Percentiles rank a stretch among this genome's conserved stretches.
phyloP scores from a whole-genome alignment of 2,329 filamentous ascomycete species.

The Bertia moriformis region DNA sequence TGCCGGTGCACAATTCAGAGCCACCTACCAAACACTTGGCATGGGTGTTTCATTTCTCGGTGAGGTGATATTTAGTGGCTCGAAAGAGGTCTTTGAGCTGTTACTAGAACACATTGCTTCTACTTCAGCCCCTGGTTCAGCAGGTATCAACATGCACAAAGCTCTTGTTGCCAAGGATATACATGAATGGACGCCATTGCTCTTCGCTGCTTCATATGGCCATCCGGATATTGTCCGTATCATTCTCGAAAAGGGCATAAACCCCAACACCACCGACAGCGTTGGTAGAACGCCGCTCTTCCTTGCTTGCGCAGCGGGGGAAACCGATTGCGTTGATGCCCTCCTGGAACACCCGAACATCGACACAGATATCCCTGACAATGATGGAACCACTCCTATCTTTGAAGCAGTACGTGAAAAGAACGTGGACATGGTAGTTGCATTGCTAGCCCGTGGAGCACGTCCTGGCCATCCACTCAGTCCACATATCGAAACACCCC shows the following conservation, averaged over 20 bases:
- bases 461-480: too few relatives aligned
- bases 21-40: too few relatives aligned
- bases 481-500: not conserved
- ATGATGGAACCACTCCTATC: too few relatives aligned
- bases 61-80: not conserved
- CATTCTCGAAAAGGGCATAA: not conserved
- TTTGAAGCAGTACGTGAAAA: not conserved
- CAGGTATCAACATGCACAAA: too few relatives aligned
- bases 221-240: not conserved
- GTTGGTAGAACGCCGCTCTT: not conserved
- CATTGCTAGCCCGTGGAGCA: not conserved
- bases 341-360: not conserved
- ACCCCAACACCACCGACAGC: not conserved
- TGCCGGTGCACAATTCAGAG: too few relatives aligned
- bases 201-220: not conserved
- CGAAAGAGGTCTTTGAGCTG: not conserved
- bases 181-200: not conserved
- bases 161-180: not conserved
- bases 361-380: too few relatives aligned
- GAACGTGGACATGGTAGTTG: not conserved
- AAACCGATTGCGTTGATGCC: too few relatives aligned
- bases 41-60: not conserved
- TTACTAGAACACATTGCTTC: not conserved
- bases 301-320: not conserved
- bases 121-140: too few relatives aligned